These are phyloP conservation scores for Cyathus pygmaeus DNA, from an alignment of 1,284 basidiomycete genomes.

Conservation along the genomic window DNA sequence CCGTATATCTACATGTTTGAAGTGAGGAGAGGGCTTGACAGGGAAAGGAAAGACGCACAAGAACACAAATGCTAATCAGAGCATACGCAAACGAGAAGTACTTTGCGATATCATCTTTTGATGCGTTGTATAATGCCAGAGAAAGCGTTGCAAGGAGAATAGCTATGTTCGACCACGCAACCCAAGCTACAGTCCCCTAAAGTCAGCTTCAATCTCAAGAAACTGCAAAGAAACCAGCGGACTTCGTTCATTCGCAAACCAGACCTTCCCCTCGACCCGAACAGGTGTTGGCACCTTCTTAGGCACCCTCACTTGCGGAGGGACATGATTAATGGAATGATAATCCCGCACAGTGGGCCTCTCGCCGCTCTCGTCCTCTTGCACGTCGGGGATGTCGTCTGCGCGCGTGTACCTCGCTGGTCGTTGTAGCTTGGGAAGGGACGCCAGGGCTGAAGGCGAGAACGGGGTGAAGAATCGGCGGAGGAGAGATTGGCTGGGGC, in stretches of 20 bases:
- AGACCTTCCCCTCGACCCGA: slow-evolving; percentile 96
- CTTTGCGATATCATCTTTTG: slow-evolving; percentile 77
- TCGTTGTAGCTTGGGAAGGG: slow-evolving; percentile 67
- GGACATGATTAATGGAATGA: slow-evolving; percentile 69
- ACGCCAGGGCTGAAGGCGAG: slow-evolving; percentile 72
- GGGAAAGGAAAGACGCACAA: slow-evolving; percentile 54
- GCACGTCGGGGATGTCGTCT: slow-evolving; percentile 73
- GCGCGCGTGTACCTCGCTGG: slow-evolving; percentile 73
- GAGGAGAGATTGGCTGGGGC: slow-evolving; percentile 36
- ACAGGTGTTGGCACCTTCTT: slow-evolving; percentile 92
- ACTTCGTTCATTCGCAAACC: slow-evolving; percentile 99
- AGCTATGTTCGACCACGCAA: slow-evolving; percentile 85
- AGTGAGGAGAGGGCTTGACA: background rate
- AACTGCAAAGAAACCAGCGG: slow-evolving; percentile 22
- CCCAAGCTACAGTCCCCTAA: background rate
- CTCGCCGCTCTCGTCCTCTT: slow-evolving; percentile 61
- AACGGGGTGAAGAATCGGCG: slow-evolving; percentile 71
- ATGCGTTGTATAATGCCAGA: slow-evolving; percentile 89
- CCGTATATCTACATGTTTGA: slow-evolving; percentile 75
- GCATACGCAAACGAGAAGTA: slow-evolving; percentile 90
- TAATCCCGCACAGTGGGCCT: slow-evolving; percentile 75
- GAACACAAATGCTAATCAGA: slow-evolving; percentile 72
- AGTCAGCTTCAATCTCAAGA: no score
- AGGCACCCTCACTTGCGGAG: slow-evolving; percentile 73
- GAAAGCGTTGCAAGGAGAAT: slow-evolving; percentile 89